Evolutionary conservation across 2,329 filamentous ascomycete species (phyloP).

Genomic region (Pyricularia sp.): DNA sequence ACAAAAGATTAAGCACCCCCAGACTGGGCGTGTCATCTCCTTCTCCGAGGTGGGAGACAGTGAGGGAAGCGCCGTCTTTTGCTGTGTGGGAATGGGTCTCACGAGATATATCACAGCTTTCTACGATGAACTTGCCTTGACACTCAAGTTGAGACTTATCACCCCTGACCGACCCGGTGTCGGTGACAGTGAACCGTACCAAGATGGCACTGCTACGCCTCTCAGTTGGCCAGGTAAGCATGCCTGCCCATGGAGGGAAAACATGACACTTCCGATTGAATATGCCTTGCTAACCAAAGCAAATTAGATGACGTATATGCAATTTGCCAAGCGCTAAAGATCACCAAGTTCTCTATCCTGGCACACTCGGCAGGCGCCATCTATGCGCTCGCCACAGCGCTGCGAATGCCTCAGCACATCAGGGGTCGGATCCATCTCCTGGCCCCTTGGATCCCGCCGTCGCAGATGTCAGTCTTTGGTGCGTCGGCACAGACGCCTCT

Average conservation of each 20-base stretch:
- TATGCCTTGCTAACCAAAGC: slow-evolving; percentile 16
- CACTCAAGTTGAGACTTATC: slow-evolving; percentile 80
- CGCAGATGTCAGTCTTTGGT: slow-evolving; percentile 75
- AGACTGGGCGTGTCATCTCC: slow-evolving; percentile 79
- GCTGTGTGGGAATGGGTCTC: slow-evolving; percentile 95
- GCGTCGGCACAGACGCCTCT: slow-evolving; percentile 55
- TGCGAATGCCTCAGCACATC: slow-evolving; percentile 94
- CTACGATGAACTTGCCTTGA: slow-evolving; percentile 89
- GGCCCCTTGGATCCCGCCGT: slow-evolving; percentile 95
- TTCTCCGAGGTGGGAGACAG: slow-evolving; percentile 96
- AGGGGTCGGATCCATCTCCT: slow-evolving; percentile 88
- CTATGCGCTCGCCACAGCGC: slow-evolving; percentile 87
- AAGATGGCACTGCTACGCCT: slow-evolving; percentile 74
- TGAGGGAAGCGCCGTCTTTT: slow-evolving; percentile 84
- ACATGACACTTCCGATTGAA: background rate
- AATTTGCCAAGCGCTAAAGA: slow-evolving; percentile 84
- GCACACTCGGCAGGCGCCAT: slow-evolving; percentile 97
- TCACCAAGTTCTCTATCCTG: slow-evolving; percentile 91
- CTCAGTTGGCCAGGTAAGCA: slow-evolving; percentile 82
- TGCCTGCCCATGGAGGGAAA: background rate
- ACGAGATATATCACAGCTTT: slow-evolving; percentile 95
- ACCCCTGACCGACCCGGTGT: slow-evolving; percentile 92
- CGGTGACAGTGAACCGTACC: slow-evolving; percentile 80
- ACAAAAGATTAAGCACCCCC: slow-evolving; percentile 78
- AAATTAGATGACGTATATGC: slow-evolving; percentile 69